Percentiles rank a stretch among this genome's conserved stretches.
Evolutionary conservation across 1,284 basidiomycete species (phyloP).

Genomic region (Cutaneotrichosporon spelunceum): DNA sequence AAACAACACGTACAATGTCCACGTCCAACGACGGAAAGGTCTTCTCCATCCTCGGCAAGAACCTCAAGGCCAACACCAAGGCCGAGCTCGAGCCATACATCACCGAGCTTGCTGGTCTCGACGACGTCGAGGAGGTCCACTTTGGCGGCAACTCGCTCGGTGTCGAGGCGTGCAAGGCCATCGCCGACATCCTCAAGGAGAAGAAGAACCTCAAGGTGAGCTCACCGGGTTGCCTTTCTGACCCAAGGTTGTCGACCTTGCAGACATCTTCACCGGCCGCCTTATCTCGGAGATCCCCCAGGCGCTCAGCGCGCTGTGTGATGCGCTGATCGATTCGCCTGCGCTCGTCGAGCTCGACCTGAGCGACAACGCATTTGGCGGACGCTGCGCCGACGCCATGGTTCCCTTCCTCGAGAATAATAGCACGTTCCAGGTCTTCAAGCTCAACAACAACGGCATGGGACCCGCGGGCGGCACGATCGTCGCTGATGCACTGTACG

Average conservation of each 20-base stretch:
- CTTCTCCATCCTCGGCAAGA: constrained; percentile 67
- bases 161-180: constrained; percentile 80
- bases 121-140: constrained; percentile 77
- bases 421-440: constrained; percentile 73
- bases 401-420: constrained; percentile 82
- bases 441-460: constrained; percentile 95
- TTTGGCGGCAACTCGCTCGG: constrained; percentile 96
- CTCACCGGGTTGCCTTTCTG: background rate
- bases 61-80: constrained; percentile 76
- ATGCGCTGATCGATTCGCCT: constrained; percentile 74
- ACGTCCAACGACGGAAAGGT: constrained; percentile 35
- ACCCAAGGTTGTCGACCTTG: constrained; percentile 82
- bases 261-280: constrained; percentile 96
- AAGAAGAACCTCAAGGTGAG: constrained; percentile 70
- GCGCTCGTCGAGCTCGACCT: constrained; percentile 84
- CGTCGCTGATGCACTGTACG: constrained; percentile 77
- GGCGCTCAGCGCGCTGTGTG: constrained; percentile 82
- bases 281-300: constrained; percentile 92
- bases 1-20: constrained; percentile 22
- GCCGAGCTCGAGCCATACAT: constrained; percentile 78
- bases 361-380: constrained; percentile 95
- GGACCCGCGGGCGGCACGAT: constrained; percentile 86
- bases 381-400: constrained; percentile 90
- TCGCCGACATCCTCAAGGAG: constrained; percentile 74
- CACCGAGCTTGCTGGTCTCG: constrained; percentile 61